Conservation (phyloP, 805 yeast species). For the Hemisphaericaspora nanyangensis region DNA sequence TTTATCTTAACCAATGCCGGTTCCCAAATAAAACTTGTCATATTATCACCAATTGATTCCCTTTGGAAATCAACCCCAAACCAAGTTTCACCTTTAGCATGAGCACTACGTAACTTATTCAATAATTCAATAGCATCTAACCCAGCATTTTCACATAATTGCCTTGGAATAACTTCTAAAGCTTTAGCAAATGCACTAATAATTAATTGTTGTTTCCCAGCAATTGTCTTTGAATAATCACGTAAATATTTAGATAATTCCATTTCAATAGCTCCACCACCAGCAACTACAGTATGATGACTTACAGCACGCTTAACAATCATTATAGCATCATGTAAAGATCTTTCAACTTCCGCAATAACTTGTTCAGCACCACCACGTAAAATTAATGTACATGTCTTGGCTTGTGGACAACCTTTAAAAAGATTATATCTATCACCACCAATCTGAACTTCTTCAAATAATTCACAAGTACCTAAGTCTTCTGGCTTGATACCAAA, state of each 20-base stretch:
- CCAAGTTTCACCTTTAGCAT: slow-evolving; percentile 90
- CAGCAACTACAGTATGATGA: slow-evolving; percentile 87
- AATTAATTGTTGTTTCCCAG: slow-evolving; percentile 94
- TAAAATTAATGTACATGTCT: slow-evolving; percentile 87
- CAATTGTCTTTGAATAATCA: slow-evolving; percentile 79
- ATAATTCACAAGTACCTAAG: slow-evolving; percentile 77
- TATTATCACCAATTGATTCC: slow-evolving; percentile 79
- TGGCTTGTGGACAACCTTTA: slow-evolving; percentile 87
- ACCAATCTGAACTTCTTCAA: slow-evolving; percentile 95
- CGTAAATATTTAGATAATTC: slow-evolving; percentile 86
- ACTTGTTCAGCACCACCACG: slow-evolving; percentile 99
- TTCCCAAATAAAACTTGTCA: slow-evolving; percentile 92
- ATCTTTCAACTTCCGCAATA: slow-evolving; percentile 95
- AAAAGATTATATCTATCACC: slow-evolving; percentile 92
- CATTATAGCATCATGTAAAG: slow-evolving; percentile 97
- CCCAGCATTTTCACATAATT: slow-evolving; percentile 98
- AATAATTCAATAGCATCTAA: slow-evolving; percentile 94
- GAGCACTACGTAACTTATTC: slow-evolving; percentile 87
- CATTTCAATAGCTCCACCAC: slow-evolving; percentile 99
- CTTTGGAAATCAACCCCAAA: slow-evolving; percentile 88
- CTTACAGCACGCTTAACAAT: slow-evolving; percentile 92
- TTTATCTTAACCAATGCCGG: slow-evolving; percentile 92
- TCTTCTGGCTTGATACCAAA: slow-evolving; percentile 65
- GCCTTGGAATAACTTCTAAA: slow-evolving; percentile 93
- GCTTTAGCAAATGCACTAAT: slow-evolving; percentile 93